Conservation (phyloP, 2,329 filamentous ascomycete species). For the Talaromyces atroroseus region DNA sequence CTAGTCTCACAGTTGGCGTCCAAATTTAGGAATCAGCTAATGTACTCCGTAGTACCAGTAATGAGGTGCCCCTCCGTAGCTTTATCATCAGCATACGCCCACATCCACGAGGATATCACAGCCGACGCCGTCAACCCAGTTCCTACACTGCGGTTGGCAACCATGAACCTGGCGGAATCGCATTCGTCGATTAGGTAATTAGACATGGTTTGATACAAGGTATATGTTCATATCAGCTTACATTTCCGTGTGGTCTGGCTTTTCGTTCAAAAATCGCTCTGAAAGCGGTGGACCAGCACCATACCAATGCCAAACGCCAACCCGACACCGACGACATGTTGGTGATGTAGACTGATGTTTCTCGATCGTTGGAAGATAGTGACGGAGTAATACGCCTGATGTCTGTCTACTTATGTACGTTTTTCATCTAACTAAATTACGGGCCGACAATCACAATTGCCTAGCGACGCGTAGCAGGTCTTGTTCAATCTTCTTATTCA, state of each 20-base stretch:
- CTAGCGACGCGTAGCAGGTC: background rate
- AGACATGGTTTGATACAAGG: too few species aligned
- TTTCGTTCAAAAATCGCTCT: slow-evolving; percentile 7
- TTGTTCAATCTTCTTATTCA: too few species aligned
- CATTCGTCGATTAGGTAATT: background rate
- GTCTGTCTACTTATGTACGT: too few species aligned
- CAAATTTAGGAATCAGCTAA: too few species aligned
- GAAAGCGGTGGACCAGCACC: slow-evolving; percentile 10
- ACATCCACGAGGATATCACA: slow-evolving; percentile 24
- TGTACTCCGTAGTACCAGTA: too few species aligned
- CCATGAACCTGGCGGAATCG: slow-evolving; percentile 19
- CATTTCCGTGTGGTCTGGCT: slow-evolving; percentile 12
- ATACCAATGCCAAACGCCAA: slow-evolving; percentile 11
- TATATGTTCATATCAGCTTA: background rate
- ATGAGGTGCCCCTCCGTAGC: too few species aligned
- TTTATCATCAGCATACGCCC: slow-evolving; percentile 12
- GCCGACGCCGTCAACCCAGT: slow-evolving; percentile 21
- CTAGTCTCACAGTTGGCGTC: too few species aligned
- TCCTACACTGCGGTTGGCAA: slow-evolving; percentile 20
- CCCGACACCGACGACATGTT: slow-evolving; percentile 7
- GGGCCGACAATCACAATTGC: too few species aligned
- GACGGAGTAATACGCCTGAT: too few species aligned
- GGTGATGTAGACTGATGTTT: background rate
- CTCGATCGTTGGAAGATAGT: background rate
- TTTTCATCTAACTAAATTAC: too few species aligned